These are phyloP conservation scores for Fraxinus platypoda DNA, from an alignment of 305 asterid species.

Conservation along the genomic window DNA sequence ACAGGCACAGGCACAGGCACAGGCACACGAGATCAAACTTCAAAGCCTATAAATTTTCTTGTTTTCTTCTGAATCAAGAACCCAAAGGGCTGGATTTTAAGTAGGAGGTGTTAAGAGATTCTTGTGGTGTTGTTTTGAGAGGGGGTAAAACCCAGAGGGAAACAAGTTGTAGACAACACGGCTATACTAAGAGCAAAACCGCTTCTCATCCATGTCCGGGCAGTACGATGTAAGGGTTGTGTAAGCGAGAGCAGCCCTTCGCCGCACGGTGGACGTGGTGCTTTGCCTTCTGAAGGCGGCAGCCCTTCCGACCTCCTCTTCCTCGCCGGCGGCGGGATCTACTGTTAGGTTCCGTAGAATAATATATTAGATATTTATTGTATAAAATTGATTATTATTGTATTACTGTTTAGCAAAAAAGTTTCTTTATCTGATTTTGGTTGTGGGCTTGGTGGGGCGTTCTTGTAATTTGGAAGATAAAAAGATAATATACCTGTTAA, in stretches of 20 bases:
- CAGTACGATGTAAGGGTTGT: slow-evolving; percentile 73
- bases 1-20: background rate
- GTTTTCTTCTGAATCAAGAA: background rate
- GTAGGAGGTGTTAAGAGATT: background rate
- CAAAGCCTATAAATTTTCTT: background rate
- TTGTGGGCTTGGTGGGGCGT: background rate
- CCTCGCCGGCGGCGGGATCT: slow-evolving; percentile 89
- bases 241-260: slow-evolving; percentile 68
- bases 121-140: slow-evolving; percentile 9
- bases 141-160: slow-evolving; percentile 51
- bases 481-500: background rate
- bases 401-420: background rate
- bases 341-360: background rate
- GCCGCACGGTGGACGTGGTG: slow-evolving; percentile 99
- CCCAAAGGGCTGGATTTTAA: background rate
- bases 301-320: slow-evolving; percentile 98
- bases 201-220: slow-evolving; percentile 54
- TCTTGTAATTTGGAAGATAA: background rate
- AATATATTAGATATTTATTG: background rate
- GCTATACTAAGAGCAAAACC: slow-evolving; percentile 65
- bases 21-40: background rate
- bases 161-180: slow-evolving; percentile 76
- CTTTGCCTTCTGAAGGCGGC: slow-evolving; percentile 95
- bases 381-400: too few species aligned
- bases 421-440: background rate